Conservation (phyloP, 2,329 filamentous ascomycete species). For the Calonectria montana region DNA sequence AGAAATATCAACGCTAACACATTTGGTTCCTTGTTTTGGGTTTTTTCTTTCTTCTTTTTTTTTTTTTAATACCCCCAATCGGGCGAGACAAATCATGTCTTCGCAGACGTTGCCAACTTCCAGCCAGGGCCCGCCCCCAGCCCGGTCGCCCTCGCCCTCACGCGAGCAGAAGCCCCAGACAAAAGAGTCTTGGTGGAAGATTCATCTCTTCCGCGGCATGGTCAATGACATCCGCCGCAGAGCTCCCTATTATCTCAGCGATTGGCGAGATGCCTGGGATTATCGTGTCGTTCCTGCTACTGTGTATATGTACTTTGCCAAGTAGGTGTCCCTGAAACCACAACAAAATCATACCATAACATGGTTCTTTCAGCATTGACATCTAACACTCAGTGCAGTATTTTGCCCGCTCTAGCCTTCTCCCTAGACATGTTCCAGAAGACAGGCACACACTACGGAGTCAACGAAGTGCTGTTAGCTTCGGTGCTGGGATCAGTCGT, state of each 20-base stretch:
- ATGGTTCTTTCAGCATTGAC: not conserved
- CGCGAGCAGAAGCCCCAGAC: not conserved
- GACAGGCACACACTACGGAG: conserved; percentile 85
- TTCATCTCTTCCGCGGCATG: conserved; percentile 83
- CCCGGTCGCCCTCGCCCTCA: not conserved
- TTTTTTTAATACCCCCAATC: not conserved
- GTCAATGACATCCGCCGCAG: conserved; percentile 79
- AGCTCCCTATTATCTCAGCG: conserved; percentile 81
- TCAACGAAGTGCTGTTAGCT: conserved; percentile 90
- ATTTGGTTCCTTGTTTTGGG: too few relatives aligned
- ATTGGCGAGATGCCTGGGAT: conserved; percentile 90
- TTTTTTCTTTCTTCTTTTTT: not conserved
- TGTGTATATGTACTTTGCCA: conserved; percentile 95
- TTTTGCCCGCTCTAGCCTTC: conserved; percentile 87
- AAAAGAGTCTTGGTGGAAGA: conserved; percentile 74
- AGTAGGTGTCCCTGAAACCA: conserved; percentile 63
- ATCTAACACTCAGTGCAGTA: conserved; percentile 62
- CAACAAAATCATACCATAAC: too few relatives aligned
- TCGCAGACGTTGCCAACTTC: not conserved
- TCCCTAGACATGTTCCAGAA: conserved; percentile 94
- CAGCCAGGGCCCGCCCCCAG: conserved; percentile 9
- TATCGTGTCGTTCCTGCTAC: conserved; percentile 90
- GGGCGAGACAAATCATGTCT: not conserved
- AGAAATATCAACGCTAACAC: not conserved
- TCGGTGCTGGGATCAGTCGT: conserved; percentile 86